Percentiles rank a stretch among this genome's conserved stretches.
phyloP scores from a whole-genome alignment of 2,329 filamentous ascomycete genomes.

The Emydomyces testavorans region DNA sequence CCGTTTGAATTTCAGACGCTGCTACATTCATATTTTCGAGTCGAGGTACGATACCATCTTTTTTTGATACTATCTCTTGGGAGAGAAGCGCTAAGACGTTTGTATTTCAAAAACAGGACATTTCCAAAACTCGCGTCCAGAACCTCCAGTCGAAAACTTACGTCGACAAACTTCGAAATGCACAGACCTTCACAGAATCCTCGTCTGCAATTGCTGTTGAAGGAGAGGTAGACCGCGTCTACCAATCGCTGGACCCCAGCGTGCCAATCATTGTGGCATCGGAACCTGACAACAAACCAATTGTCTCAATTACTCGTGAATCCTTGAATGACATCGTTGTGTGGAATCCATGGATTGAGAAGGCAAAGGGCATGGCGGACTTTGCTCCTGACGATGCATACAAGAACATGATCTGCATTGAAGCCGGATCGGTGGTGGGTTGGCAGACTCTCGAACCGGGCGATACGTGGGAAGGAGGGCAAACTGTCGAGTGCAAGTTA shows the following conservation, averaged over 20 bases:
- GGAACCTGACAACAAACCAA: slow-evolving; percentile 47
- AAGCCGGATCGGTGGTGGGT: slow-evolving; percentile 69
- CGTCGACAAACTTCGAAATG: slow-evolving; percentile 68
- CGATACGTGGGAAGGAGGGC: slow-evolving; percentile 54
- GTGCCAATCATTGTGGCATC: slow-evolving; percentile 31
- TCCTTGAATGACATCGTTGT: slow-evolving; percentile 80
- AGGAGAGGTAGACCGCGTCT: slow-evolving; percentile 78
- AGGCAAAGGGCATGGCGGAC: slow-evolving; percentile 69
- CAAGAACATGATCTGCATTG: slow-evolving; percentile 88
- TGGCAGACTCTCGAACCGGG: slow-evolving; percentile 81
- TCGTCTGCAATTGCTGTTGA: slow-evolving; percentile 56
- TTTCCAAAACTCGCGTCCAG: slow-evolving; percentile 57
- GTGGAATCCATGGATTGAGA: slow-evolving; percentile 93
- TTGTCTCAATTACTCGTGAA: slow-evolving; percentile 67
- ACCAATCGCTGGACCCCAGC: slow-evolving; percentile 52
- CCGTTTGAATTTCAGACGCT: slow-evolving; percentile 85
- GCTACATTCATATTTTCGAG: slow-evolving; percentile 77
- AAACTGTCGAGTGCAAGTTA: slow-evolving; percentile 41
- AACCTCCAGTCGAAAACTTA: slow-evolving; percentile 69
- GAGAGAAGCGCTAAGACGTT: not conserved
- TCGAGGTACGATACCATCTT: slow-evolving; percentile 52
- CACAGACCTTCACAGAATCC: slow-evolving; percentile 52
- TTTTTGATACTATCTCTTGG: not conserved
- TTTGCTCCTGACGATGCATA: slow-evolving; percentile 83
- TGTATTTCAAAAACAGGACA: slow-evolving; percentile 49